A percentile compares a stretch with the other conserved stretches of the same genome.
Evolutionary conservation across 345 rosid genomes (phyloP).

Genomic region (Lagerstroemia speciosa): DNA sequence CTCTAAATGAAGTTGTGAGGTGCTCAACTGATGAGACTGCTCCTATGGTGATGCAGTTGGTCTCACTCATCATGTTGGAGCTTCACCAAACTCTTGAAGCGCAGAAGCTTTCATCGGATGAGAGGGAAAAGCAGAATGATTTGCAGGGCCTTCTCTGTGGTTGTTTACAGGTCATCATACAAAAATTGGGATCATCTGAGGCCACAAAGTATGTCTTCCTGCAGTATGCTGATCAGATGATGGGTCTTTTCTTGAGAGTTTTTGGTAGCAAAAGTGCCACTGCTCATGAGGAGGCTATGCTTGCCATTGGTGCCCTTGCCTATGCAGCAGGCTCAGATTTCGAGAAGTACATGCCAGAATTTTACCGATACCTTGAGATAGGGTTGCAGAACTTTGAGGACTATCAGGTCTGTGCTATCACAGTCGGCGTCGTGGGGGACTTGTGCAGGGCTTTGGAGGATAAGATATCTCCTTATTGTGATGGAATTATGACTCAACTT

Average conservation of each 20-base stretch:
- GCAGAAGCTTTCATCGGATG: slow-evolving; percentile 29
- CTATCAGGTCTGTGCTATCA: slow-evolving; percentile 41
- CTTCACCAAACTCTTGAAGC: slow-evolving; percentile 38
- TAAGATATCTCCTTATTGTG: slow-evolving; percentile 35
- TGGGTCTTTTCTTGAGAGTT: slow-evolving; percentile 37
- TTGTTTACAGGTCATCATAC: slow-evolving; percentile 39
- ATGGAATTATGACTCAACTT: slow-evolving; percentile 42
- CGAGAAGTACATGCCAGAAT: slow-evolving; percentile 39
- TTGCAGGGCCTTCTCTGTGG: slow-evolving; percentile 45
- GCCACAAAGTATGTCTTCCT: slow-evolving; percentile 28
- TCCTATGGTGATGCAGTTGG: slow-evolving; percentile 29
- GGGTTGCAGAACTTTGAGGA: slow-evolving; percentile 45
- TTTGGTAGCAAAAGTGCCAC: slow-evolving; percentile 38
- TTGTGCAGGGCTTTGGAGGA: slow-evolving; percentile 42
- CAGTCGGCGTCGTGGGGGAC: slow-evolving; percentile 45
- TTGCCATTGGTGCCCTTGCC: slow-evolving; percentile 42
- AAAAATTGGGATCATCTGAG: slow-evolving; percentile 34
- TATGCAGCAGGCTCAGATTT: slow-evolving; percentile 34
- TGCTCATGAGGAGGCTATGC: slow-evolving; percentile 45
- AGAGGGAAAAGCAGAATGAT: slow-evolving; percentile 37
- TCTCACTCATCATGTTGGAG: slow-evolving; percentile 31
- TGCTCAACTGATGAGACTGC: slow-evolving; percentile 35
- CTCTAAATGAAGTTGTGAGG: slow-evolving; percentile 36
- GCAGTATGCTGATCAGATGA: slow-evolving; percentile 41
- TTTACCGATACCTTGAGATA: slow-evolving; percentile 32